Evolutionary conservation across 345 rosid species (phyloP), one percentile per base, ranked within the genome.

Genomic region (Citrus cavaleriei): DNA sequence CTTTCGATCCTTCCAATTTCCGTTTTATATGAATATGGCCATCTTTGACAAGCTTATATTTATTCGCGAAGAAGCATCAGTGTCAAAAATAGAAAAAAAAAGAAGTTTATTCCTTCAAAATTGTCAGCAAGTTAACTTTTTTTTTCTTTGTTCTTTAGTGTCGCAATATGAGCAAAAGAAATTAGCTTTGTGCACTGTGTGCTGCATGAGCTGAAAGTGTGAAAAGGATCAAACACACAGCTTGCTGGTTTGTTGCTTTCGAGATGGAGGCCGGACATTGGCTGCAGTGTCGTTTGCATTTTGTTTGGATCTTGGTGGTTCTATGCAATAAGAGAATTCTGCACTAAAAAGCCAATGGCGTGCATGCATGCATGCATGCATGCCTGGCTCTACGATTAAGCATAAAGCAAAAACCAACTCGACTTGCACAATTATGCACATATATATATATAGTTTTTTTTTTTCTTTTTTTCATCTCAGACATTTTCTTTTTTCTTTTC

Each of bases 181-280:
- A 54, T 19, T 51, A 37, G 32, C 30, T 19, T 38, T 4, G 59
- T 30, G 27, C 21, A 25, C 24, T 6, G 0, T 13, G 5, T 8
- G 57, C 19, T 62, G 76, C 78, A 62, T 30, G 75, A 80, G 32
- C 14, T 46, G 10, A 64, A 73, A 40, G 82, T n/a, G 60, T 73
- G 82, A 79, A 24, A 42, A 66, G 66, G 55, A 34, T 40, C 81
- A 64, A 55, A 32, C 34, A 32, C 76, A 10, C 58, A 4, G 8
- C 22, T 6, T 57, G 25, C 28, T 59, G 69, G 24, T 80, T 60
- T 55, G 82, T 74, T 80, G 79, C 82, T 80, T 68, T 80, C 78
- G 2, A 49, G 82, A 80, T 68, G 40, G 64, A 28, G 54, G 79
- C 68, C 5, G 66, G 54, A 38, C 68, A 51, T 14, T 18, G 40